These are phyloP conservation scores for Clonostachys chloroleuca DNA, from an alignment of 2,329 filamentous ascomycete genomes.

Conservation along the genomic window DNA sequence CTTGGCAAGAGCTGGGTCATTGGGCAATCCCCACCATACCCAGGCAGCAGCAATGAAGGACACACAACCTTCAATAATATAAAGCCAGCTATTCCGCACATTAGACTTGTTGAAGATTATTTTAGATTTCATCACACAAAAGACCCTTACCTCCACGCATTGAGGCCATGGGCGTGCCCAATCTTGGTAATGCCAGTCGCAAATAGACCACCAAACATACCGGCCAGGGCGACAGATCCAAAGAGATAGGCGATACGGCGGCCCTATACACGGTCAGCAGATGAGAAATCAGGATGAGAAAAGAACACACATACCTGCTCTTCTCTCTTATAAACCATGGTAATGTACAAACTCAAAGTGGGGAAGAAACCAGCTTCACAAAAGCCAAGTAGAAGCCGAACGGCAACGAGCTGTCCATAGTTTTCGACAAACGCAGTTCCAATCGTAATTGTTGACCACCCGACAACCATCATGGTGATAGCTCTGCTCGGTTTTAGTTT, in stretches of 20 bases:
- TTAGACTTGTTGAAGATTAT: too few species aligned
- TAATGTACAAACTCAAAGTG: conserved; percentile 36
- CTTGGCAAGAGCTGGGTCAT: conserved; percentile 50
- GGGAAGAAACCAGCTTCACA: conserved; percentile 24
- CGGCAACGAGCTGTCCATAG: conserved; percentile 1
- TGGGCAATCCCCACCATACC: conserved; percentile 44
- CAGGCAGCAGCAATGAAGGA: conserved; percentile 45
- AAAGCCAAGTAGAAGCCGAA: conserved; percentile 5
- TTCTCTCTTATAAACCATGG: conserved; percentile 4
- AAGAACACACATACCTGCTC: not conserved
- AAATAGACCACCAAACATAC: conserved; percentile 60
- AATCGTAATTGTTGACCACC: conserved; percentile 5
- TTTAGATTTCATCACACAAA: too few species aligned
- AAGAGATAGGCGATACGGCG: conserved; percentile 61
- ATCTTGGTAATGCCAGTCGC: conserved; percentile 62
- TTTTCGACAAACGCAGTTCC: conserved; percentile 4
- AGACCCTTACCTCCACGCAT: too few species aligned
- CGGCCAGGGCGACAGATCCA: conserved; percentile 54
- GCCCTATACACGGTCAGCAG: conserved; percentile 35
- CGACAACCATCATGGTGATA: conserved; percentile 4
- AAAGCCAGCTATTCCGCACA: conserved; percentile 66
- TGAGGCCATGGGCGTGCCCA: conserved; percentile 49
- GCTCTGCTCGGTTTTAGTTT: conserved; percentile 2
- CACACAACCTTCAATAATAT: conserved; percentile 53
- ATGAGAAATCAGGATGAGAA: too few species aligned